Evolutionary conservation across 2,329 filamentous ascomycete species (phyloP), one percentile per base, ranked within the genome.

Genomic region (Ilyonectria robusta): DNA sequence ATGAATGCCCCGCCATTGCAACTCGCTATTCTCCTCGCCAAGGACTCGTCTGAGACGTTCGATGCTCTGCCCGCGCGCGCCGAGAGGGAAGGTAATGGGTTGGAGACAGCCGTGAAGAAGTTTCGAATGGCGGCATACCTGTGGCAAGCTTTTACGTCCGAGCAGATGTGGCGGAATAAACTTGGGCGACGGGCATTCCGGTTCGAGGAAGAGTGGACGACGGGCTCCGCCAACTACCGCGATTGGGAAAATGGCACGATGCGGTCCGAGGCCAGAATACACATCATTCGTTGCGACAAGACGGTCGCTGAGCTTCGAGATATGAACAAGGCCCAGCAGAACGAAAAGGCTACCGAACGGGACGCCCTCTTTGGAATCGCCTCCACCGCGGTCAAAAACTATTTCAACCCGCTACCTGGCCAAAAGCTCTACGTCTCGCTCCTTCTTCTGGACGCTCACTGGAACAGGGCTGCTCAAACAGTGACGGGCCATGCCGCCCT

Each of bases 121-220:
- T 98, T 96, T 78, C 90, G 95, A 70, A 98, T 97, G 93, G 92
- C 94, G 19, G 95, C 94, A 26, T 98, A 98, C 78, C 85, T 98
- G 15, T 98, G 96, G 95, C 96, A 99, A 79, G 94, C 95, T 8
- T 98, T 97, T 76, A 98, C 95, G 0, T 94, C 94, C 7, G 96
- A 99, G 79, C 95, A 98, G 79, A 98, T 98, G 95, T 92, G 90
- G 79, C 91, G 94, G 69, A 93, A 97, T 78, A 93, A 92, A 67
- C 89, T 98, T 72, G 94, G 95, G 10, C 89, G 95, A 65, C 90
- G 95, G 64, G 91, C 89, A 59, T 98, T 98, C 80, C 88, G 95
- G 48, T 95, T 97, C 69, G 96, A 98, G 75, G 96, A 99, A 80
- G 93, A 97, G 78, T 98, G 96, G 96, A 93, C 93, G 67, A 89